Evolutionary conservation across 176 grass and related monocot species (phyloP), one percentile per base, ranked within the genome.

Genomic region (Pontederia paniculata): DNA sequence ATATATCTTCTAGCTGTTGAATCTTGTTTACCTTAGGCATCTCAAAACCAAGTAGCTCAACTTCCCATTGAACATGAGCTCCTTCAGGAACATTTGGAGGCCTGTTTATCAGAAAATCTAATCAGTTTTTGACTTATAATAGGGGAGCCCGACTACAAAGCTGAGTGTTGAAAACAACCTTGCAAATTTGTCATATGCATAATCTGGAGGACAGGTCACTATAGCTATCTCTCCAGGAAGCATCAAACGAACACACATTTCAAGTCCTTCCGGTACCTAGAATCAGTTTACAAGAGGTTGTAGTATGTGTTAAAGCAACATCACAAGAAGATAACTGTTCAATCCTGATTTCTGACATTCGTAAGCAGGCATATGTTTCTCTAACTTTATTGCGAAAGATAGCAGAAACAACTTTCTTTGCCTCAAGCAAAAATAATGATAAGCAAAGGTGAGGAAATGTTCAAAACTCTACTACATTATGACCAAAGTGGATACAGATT

Each of bases 171-270:
- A 17, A 50, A 52, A 31, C 1, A 48, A 97, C 91, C 91, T 89
- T 78, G 80, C 68, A 70, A 97, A 97, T 70, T 89, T 97, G 73
- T 97, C 82, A 63, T 89, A 97, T 66, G 85, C 91, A 84, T 89
- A 89, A 81, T 96, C 91, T 68, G 91, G 79, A 76, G 91, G 91
- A 65, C 91, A 89, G 45, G 82, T 89, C 43, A 97, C 77, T 45
- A 82, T 2, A 66, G 79, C 75, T 68, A 86, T 78, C 83, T 97
- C 91, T 80, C 86, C 85, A 60, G 91, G 91, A 83, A 97, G 91
- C 91, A 97, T 97, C 69, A 97, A 52, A 37, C 86, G 74, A 67
- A 97, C 86, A 76, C 81, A 83, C 91, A 97, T 97, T 90, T 97
- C 91, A 52, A 97, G 79, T 78, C 91, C 91, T 66, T 90, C 80